These are phyloP conservation scores for Rhizoclosmatium globosum DNA, from an alignment of 192 early-diverging fungal genomes.

Conservation along the genomic window DNA sequence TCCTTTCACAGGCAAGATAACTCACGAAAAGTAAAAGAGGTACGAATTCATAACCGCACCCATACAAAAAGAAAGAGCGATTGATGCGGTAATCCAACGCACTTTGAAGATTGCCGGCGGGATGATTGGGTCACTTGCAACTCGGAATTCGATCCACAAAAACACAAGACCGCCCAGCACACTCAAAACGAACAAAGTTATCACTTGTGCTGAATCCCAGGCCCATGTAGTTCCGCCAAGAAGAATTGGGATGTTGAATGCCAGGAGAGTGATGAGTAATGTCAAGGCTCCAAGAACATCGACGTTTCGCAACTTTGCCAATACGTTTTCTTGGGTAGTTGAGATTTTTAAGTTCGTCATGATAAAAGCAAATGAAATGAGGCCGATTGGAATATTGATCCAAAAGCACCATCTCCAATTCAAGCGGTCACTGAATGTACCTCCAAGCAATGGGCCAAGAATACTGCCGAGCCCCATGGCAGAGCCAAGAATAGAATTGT, in stretches of 20 bases:
- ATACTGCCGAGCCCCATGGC: slow-evolving; percentile 82
- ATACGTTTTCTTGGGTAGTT: slow-evolving; percentile 55
- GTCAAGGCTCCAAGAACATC: slow-evolving; percentile 71
- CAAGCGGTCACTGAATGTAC: slow-evolving; percentile 77
- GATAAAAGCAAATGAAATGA: slow-evolving; percentile 56
- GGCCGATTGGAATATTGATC: slow-evolving; percentile 78
- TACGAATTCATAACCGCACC: too few species aligned
- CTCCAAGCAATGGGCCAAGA: slow-evolving; percentile 86
- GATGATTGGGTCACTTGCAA: too few species aligned
- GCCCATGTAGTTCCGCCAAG: slow-evolving; percentile 76
- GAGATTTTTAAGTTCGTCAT: slow-evolving; percentile 63
- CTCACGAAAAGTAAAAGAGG: too few species aligned
- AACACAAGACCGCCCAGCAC: slow-evolving; percentile 5
- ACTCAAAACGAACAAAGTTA: slow-evolving; percentile 64
- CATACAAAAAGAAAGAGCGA: too few species aligned
- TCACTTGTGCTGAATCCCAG: slow-evolving; percentile 66
- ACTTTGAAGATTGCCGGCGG: too few species aligned
- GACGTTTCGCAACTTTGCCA: slow-evolving; percentile 66
- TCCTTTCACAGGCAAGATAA: too few species aligned
- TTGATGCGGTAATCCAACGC: too few species aligned
- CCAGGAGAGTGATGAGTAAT: slow-evolving; percentile 53
- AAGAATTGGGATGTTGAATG: slow-evolving; percentile 73
- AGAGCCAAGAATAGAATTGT: slow-evolving; percentile 66
- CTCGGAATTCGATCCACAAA: slow-evolving; percentile 16
- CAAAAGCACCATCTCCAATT: slow-evolving; percentile 64